Conservation (phyloP, 768 basidiomycete genomes). For the Roridomyces roridus region DNA sequence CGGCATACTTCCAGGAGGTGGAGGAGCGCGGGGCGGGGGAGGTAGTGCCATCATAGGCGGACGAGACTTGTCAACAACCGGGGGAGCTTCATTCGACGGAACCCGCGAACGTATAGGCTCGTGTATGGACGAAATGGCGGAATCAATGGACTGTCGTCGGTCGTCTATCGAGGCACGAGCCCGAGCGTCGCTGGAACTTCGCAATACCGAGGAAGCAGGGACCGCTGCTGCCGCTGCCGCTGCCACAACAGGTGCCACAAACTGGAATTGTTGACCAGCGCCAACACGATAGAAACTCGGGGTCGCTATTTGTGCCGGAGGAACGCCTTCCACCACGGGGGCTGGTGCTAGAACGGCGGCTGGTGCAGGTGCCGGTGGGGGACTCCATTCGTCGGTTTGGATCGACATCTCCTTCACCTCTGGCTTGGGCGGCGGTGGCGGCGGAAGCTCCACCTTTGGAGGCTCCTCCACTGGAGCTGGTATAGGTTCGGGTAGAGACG, state of each 20-base stretch:
- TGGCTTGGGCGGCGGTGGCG: slow-evolving; percentile 53
- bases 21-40: slow-evolving; percentile 78
- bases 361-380: slow-evolving; percentile 43
- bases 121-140: slow-evolving; percentile 58
- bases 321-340: slow-evolving; percentile 35
- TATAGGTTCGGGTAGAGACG: slow-evolving; percentile 35
- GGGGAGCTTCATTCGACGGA: slow-evolving; percentile 56
- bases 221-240: slow-evolving; percentile 28
- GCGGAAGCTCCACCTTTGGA: slow-evolving; percentile 34
- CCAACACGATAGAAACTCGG: slow-evolving; percentile 27
- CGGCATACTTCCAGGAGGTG: slow-evolving; percentile 72
- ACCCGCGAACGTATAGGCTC: slow-evolving; percentile 67
- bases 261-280: slow-evolving; percentile 29
- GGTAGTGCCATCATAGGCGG: slow-evolving; percentile 88
- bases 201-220: slow-evolving; percentile 48
- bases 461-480: slow-evolving; percentile 16
- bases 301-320: slow-evolving; percentile 32
- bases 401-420: slow-evolving; percentile 77
- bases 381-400: slow-evolving; percentile 80
- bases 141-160: slow-evolving; percentile 76
- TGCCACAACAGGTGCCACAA: slow-evolving; percentile 24
- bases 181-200: slow-evolving; percentile 44
- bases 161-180: slow-evolving; percentile 63
- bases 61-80: slow-evolving; percentile 73
- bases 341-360: slow-evolving; percentile 38